Evolutionary conservation across 257 asterid species (phyloP), one percentile per base, ranked within the genome.

Genomic region (Lithospermum erythrorhizon): DNA sequence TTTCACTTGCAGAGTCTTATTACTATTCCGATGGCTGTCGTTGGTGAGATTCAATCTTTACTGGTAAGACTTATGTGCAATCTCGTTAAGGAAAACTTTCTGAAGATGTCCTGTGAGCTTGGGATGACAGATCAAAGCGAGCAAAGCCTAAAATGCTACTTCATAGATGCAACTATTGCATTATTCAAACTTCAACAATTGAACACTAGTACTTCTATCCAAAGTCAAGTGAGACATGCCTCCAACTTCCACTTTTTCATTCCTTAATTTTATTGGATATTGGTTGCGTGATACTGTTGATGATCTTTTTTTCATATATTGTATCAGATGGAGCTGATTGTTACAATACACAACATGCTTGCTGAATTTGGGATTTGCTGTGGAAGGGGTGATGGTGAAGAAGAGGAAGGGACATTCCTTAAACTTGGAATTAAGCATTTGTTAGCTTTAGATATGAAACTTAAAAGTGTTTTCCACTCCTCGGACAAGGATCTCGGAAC

Each of bases 301-400:
- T 63, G 55, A n/a, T 22, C 32, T 60, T 20, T n/a, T 73, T 60
- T 62, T 41, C 57, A 16, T 52, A 59, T 55, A 55, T 61, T 65
- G 54, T 72, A 20, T 75, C 89, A 91, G 98, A 77, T 75, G 51
- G 97, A 91, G 70, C 79, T 91, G 81, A 72, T 86, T 64, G 94
- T 86, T 62, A 80, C 97, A 68, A 80, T 84, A 74, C 97, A 91
- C 78, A 95, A 88, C 76, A 81, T 88, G 97, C 97, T 91, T 63
- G 95, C 95, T 48, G 97, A 91, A 83, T 88, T 88, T 76, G 97
- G 95, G 55, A 77, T 91, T 77, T 91, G 98, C 81, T 91, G 95
- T 84, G 87, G 83, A 54, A 87, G 65, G 64, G 97, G 94, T 62
- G 76, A 68, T 77, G 81, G 78, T 65, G 95, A 91, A 73, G 86